Percentiles rank a stretch among this genome's conserved stretches.
These are phyloP conservation scores for Inonotus obliquus DNA, from an alignment of 1,284 basidiomycete genomes.

Conservation along the genomic window DNA sequence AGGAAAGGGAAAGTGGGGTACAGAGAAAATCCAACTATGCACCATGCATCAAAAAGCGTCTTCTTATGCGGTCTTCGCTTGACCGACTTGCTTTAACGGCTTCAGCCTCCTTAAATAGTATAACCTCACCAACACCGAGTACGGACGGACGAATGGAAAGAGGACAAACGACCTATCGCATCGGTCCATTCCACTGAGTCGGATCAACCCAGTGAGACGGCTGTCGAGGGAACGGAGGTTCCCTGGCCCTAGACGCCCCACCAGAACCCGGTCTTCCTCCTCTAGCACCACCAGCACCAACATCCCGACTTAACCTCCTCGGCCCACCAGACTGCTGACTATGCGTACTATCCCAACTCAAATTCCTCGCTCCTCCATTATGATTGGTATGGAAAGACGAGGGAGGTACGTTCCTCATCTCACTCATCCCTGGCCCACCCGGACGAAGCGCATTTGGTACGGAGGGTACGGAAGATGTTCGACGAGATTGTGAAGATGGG, in stretches of 20 bases:
- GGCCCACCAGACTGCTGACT: background rate
- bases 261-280: background rate
- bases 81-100: no score
- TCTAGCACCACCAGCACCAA: background rate
- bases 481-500: background rate
- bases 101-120: no score
- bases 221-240: slow-evolving; percentile 1
- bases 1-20: no score
- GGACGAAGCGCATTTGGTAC: slow-evolving; percentile 3
- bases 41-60: no score
- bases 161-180: background rate
- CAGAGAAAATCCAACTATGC: no score
- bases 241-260: background rate
- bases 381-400: background rate
- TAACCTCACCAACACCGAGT: no score
- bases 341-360: slow-evolving; percentile 15
- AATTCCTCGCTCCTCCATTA: slow-evolving; percentile 6
- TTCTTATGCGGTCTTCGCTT: no score
- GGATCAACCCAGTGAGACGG: slow-evolving; percentile 17
- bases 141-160: no score
- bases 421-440: background rate
- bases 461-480: no score
- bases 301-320: background rate
- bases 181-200: slow-evolving; percentile 15
- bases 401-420: background rate